Evolutionary conservation across 2,329 filamentous ascomycete genomes (phyloP), one percentile per base, ranked within the genome.

Genomic region (Lasiodiplodia sp.): DNA sequence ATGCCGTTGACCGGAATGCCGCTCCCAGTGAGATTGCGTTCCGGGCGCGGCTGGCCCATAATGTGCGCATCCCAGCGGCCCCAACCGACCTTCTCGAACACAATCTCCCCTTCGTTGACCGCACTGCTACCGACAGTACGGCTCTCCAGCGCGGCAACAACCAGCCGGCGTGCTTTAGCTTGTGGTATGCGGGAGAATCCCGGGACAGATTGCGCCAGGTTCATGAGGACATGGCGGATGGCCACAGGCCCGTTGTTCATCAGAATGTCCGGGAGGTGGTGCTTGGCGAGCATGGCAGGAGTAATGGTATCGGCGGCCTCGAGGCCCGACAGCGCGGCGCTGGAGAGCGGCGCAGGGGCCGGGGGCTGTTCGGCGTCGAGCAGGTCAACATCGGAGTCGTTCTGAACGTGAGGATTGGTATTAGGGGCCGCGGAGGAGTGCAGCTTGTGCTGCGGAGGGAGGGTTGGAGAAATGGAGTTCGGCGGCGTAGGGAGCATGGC

Each of bases 221-320:
- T 95, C 72, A 93, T 93, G 88, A 97, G 97, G 78, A 99, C 91
- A 81, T 97, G 92, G 75, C 95, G 92, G 79, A 99, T 97, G 65
- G 96, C 94, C 80, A 97, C 83, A 62, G 96, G 94, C 28, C 95
- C 96, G 77, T 97, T 92, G 77, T 90, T 90, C 71, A 97, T 86
- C 77, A 99, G 86, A 79, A 98, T 97, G 74, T 92, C 92, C 2
- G 95, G 94, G 69, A 99, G 87, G 79, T 98, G 92, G 79, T 95
- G 89, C 81, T 92, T 96, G 75, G 95, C 93, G 72, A 99, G 87
- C 85, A 97, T 89, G 76, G 86, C 83, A 51, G 94, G 90, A 58
- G 93, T 96, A 79, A 99, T 97, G 75, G 90, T 88, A 73, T 93
- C 93, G 37, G 91, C 87, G 57, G 91, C 88, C 79, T 97, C 94